phyloP scores from a whole-genome alignment of 148 eudicot species.

The Tetragonia tetragonoides region DNA sequence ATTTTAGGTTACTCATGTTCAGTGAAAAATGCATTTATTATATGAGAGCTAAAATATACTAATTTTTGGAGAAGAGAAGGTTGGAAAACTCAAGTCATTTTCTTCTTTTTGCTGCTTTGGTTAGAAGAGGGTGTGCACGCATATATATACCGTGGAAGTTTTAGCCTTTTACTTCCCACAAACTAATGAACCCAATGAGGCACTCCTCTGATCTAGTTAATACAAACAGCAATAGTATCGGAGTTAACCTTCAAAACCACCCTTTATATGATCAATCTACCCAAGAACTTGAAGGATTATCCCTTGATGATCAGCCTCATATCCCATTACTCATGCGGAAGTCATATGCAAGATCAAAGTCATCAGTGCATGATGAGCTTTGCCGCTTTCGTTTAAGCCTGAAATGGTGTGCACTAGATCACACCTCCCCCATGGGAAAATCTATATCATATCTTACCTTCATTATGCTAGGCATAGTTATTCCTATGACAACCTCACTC shows the following conservation, averaged over 20 bases:
- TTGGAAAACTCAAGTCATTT: background rate
- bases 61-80: background rate
- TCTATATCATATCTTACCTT: conserved; percentile 19
- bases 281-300: conserved; percentile 14
- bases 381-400: conserved; percentile 14
- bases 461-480: conserved; percentile 2
- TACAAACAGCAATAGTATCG: background rate
- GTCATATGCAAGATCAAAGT: conserved; percentile 15
- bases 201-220: background rate
- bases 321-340: conserved; percentile 18
- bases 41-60: no score
- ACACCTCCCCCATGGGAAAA: conserved; percentile 18
- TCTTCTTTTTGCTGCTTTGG: background rate
- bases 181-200: conserved; percentile 4
- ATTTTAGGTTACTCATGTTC: no score
- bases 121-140: background rate
- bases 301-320: conserved; percentile 13
- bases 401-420: conserved; percentile 30
- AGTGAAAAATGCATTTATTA: no score
- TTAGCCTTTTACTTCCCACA: background rate
- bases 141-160: background rate
- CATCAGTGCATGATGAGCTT: conserved; percentile 19
- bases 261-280: conserved; percentile 5
- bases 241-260: conserved; percentile 10
- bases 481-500: background rate